phyloP scores from a whole-genome alignment of 352 stramenopile genomes.

The Saprolegnia diclina region DNA sequence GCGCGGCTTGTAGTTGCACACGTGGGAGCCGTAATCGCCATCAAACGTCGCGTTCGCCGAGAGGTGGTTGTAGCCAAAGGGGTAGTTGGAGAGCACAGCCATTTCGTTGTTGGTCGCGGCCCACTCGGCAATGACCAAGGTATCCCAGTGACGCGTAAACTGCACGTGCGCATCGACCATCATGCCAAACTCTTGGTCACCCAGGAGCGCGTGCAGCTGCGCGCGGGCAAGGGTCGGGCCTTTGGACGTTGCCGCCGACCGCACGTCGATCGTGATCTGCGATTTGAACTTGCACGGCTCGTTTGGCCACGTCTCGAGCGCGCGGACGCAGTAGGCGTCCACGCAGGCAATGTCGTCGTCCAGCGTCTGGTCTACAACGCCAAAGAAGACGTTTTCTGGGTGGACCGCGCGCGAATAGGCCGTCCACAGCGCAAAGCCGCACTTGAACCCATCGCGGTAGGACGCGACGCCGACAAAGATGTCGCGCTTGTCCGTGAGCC shows the following conservation, averaged over 20 bases:
- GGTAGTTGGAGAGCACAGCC: conserved; percentile 31
- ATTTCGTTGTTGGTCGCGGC: conserved; percentile 30
- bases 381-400: conserved; percentile 8
- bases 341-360: conserved; percentile 8
- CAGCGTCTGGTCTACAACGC: conserved; percentile 22
- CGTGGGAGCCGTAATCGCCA: too few species aligned
- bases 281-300: conserved; percentile 18
- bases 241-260: neutral
- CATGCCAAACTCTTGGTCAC: conserved; percentile 26
- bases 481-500: neutral
- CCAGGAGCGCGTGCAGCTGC: neutral
- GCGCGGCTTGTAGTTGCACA: too few species aligned
- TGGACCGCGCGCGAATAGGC: neutral
- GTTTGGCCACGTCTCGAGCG: conserved; percentile 3
- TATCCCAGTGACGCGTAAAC: conserved; percentile 13
- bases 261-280: conserved; percentile 17
- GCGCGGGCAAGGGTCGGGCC: conserved; percentile 7
- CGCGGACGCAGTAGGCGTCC: conserved; percentile 20
- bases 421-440: conserved; percentile 12
- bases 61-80: neutral
- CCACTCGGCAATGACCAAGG: neutral
- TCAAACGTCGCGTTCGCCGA: too few species aligned
- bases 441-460: conserved; percentile 5
- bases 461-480: conserved; percentile 18
- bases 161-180: conserved; percentile 9